Evolutionary conservation across 2,329 filamentous ascomycete genomes (phyloP).

Genomic region (Ophiostoma triangulosporum): DNA sequence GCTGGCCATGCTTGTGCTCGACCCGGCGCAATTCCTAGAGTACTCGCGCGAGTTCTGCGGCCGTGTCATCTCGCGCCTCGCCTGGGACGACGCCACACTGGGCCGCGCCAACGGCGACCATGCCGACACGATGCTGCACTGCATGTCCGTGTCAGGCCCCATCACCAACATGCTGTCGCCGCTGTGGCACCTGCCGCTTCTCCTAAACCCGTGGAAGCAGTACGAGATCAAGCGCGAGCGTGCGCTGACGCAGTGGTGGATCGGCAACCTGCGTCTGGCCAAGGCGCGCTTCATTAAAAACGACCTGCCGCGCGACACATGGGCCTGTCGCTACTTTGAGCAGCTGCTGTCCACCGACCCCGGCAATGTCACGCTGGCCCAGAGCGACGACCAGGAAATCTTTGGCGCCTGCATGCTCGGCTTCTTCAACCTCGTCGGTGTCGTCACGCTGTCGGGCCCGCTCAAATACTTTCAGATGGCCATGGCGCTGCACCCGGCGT

Average conservation of each 20-base stretch:
- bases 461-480: conserved; percentile 39
- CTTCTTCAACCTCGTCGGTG: conserved; percentile 37
- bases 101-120: conserved; percentile 32
- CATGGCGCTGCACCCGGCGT: conserved; percentile 38
- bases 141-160: conserved; percentile 38
- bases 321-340: conserved; percentile 35
- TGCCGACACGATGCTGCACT: conserved; percentile 33
- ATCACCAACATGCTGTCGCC: conserved; percentile 37
- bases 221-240: conserved; percentile 31
- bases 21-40: conserved; percentile 31
- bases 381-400: conserved; percentile 29
- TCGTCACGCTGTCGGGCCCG: conserved; percentile 35
- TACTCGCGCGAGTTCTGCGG: conserved; percentile 36
- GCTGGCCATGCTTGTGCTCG: conserved; percentile 31
- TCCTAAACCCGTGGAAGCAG: conserved; percentile 34
- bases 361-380: conserved; percentile 27
- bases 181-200: conserved; percentile 30
- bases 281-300: conserved; percentile 27
- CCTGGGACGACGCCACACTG: conserved; percentile 35
- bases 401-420: conserved; percentile 38
- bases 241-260: conserved; percentile 33
- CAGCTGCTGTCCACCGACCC: conserved; percentile 22
- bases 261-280: conserved; percentile 26
- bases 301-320: conserved; percentile 31
- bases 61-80: conserved; percentile 34